Evolutionary conservation across 2,329 filamentous ascomycete genomes (phyloP), one percentile per base, ranked within the genome.

Genomic region (Berkeleyomyces basicola): DNA sequence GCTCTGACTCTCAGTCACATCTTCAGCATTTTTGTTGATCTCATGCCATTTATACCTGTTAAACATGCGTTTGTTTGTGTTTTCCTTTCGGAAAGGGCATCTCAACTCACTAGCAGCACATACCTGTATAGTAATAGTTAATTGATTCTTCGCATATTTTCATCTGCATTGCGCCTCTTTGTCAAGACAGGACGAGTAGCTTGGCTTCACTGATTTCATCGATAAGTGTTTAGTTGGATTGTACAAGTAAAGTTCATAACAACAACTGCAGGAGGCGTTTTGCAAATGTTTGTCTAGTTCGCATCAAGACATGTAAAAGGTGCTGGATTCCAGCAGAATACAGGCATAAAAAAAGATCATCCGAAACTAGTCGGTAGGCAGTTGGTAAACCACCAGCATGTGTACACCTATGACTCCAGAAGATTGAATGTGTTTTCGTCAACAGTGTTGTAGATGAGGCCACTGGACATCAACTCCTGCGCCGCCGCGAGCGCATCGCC

Each of bases 341-440:
- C 43, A n/a, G 14, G 16, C 14, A 46, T 11, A 11, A 46, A n/a
- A 46, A n/a, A 11, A 4, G 31, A 36, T 53, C 11, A n/a, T 23
- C 46, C 7, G 2, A 49, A 37, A 39, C 7, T 23, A 55, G 11
- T 14, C 51, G n/a, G 51, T 55, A 6, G 16, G 14, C 11, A 55
- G 51, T 9, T 7, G 11, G 7, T n/a, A 16, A 10, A 33, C 40
- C 11, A 2, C 36, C 3, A 33, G 10, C 16, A 39, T 39, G 39
- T n/a, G 3, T 40, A 5, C 59, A 33, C 11, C 51, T 72, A 85
- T 66, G 79, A 82, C 64, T 95, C 88, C 65, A 96, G 76, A 66
- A 95, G 77, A 51, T 90, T 89, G 86, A 88, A 97, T 0, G 92
- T 97, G 73, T 88, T 81, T 70, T 97, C 92, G 74, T 97, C 90